phyloP scores from a whole-genome alignment of 2,329 filamentous ascomycete species.

The Apiospora marii region DNA sequence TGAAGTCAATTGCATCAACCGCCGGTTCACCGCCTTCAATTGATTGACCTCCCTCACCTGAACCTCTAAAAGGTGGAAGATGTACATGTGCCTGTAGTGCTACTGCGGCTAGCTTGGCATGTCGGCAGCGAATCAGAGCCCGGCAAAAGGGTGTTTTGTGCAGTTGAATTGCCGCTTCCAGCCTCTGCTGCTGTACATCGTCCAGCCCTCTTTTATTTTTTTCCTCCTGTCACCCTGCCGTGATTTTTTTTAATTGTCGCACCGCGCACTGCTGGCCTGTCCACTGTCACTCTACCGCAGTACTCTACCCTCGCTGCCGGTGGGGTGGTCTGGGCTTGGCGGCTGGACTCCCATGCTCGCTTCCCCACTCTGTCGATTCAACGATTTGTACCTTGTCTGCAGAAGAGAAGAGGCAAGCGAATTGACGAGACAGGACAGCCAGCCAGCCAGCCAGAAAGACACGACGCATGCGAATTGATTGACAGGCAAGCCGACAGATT shows the following conservation, averaged over 20 bases:
- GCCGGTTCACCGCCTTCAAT: not conserved
- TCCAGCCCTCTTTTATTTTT: slow-evolving; percentile 14
- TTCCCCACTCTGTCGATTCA: slow-evolving; percentile 21
- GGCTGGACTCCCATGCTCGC: not conserved
- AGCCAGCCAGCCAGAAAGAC: not conserved
- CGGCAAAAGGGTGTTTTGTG: not conserved
- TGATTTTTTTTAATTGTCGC: not conserved
- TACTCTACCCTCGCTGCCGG: slow-evolving; percentile 2
- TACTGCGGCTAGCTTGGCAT: not conserved
- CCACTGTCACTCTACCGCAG: slow-evolving; percentile 10
- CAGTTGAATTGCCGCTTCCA: not conserved
- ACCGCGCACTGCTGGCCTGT: not conserved
- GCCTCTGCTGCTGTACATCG: not conserved
- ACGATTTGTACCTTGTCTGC: not conserved
- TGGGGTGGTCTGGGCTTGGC: slow-evolving; percentile 19
- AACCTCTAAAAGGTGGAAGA: not conserved
- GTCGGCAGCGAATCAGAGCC: not conserved
- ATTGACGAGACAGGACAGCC: not conserved
- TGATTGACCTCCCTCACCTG: not conserved
- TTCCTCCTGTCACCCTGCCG: not conserved
- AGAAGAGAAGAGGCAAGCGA: not conserved
- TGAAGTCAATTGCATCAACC: not conserved
- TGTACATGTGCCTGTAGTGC: not conserved
- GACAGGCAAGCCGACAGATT: not conserved
- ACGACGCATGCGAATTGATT: not conserved